A percentile compares a stretch with the other conserved stretches of the same genome.
Evolutionary conservation across 139 green algal genomes (phyloP).

Genomic region (Coelastrella sp.): DNA sequence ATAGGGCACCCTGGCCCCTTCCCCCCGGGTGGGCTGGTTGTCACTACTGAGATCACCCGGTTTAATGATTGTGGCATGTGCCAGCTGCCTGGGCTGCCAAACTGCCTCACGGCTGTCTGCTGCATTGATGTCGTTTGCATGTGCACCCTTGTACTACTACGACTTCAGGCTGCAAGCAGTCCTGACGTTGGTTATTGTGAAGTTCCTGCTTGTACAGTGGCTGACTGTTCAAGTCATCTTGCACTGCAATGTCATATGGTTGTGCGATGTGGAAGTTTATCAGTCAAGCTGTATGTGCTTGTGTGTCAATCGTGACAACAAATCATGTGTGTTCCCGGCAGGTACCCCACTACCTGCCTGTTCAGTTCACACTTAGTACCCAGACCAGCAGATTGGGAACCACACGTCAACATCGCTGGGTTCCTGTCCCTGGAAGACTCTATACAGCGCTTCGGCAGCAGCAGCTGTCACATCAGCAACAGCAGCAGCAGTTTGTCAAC

Average conservation of each 20-base stretch:
- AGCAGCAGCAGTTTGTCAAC: background rate
- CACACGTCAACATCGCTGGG: conserved; percentile 12
- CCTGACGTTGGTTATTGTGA: background rate
- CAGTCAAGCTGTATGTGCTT: too few relatives aligned
- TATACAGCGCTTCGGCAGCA: background rate
- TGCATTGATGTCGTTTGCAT: background rate
- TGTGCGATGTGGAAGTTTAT: too few relatives aligned
- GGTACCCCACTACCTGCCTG: conserved; percentile 32
- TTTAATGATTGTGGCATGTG: too few relatives aligned
- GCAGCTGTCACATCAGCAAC: conserved; percentile 9
- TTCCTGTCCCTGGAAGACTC: conserved; percentile 29
- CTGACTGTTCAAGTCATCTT: too few relatives aligned
- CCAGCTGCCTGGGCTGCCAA: too few relatives aligned
- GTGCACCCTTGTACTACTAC: too few relatives aligned
- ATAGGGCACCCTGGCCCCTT: background rate
- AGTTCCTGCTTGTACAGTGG: background rate
- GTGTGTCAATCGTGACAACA: too few relatives aligned
- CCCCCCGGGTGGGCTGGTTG: too few relatives aligned
- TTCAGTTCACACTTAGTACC: conserved; percentile 32
- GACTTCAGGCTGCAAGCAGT: background rate
- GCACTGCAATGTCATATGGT: too few relatives aligned
- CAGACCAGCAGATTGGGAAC: conserved; percentile 18
- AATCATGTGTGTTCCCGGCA: background rate
- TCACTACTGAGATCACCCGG: too few relatives aligned
- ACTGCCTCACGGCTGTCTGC: background rate